A percentile compares a stretch with the other conserved stretches of the same genome.
Conservation (phyloP, 1,284 basidiomycete species). For the Puccinia hordei region DNA sequence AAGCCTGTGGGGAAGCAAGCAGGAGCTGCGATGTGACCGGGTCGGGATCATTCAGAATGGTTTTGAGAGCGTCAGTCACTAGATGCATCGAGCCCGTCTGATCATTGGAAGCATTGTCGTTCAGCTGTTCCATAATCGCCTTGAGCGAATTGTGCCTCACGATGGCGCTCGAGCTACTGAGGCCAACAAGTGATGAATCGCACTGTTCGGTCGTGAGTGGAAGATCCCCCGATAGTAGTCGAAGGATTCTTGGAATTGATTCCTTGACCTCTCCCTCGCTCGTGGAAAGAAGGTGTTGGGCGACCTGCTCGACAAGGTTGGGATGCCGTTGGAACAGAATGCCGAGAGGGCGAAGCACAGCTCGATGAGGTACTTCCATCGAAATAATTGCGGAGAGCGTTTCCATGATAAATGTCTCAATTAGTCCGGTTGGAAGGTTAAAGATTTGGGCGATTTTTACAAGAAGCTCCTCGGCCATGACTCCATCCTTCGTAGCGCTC, state of each 20-base stretch:
- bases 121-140: constrained; percentile 24
- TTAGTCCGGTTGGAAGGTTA: neutral
- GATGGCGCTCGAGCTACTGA: constrained; percentile 46
- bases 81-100: neutral
- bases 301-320: constrained; percentile 27
- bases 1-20: constrained; percentile 27
- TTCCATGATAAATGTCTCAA: constrained; percentile 20
- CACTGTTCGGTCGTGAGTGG: constrained; percentile 13
- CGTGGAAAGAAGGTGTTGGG: neutral
- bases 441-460: constrained; percentile 39
- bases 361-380: constrained; percentile 29
- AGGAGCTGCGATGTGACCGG: constrained; percentile 31
- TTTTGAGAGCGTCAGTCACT: constrained; percentile 22
- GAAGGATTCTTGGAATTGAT: constrained; percentile 36
- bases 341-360: constrained; percentile 38
- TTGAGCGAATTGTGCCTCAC: constrained; percentile 35
- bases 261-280: constrained; percentile 11
- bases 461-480: constrained; percentile 27
- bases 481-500: constrained; percentile 25
- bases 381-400: constrained; percentile 3
- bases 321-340: constrained; percentile 42
- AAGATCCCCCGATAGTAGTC: constrained; percentile 34
- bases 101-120: neutral
- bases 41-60: constrained; percentile 36
- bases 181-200: constrained; percentile 15